Percentiles rank a stretch among this genome's conserved stretches.
phyloP scores from a whole-genome alignment of 805 yeast species.

The Kodamaea kaohsiungensis region DNA sequence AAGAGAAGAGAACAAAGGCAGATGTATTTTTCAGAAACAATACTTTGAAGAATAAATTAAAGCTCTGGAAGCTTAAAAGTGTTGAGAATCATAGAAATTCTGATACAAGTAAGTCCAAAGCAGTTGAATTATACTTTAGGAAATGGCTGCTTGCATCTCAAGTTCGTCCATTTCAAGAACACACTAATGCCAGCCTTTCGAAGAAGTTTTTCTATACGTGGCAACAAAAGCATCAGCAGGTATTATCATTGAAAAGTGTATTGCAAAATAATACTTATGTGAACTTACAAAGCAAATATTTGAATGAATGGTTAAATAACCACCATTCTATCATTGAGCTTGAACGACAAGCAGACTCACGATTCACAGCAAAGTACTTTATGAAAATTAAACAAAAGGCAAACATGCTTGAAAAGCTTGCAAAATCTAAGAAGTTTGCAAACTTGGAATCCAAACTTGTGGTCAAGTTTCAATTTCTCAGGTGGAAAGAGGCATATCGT shows the following conservation, averaged over 20 bases:
- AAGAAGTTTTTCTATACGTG: not conserved
- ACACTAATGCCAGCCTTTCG: not conserved
- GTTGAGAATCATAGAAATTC: not conserved
- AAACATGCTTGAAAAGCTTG: not conserved
- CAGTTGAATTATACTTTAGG: not conserved
- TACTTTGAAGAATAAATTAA: not conserved
- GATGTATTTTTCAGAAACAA: slow-evolving; percentile 2
- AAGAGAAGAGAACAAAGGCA: not conserved
- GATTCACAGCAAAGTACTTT: not conserved
- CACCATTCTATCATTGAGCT: not conserved
- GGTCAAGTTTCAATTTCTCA: slow-evolving; percentile 8
- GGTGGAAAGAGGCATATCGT: slow-evolving; percentile 27
- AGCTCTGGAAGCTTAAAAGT: not conserved
- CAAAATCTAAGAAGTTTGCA: not conserved
- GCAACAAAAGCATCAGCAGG: not conserved
- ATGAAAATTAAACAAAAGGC: not conserved
- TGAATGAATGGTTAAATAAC: not conserved
- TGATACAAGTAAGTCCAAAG: not conserved
- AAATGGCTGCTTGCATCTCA: not conserved
- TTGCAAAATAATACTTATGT: not conserved
- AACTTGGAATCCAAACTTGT: slow-evolving; percentile 5
- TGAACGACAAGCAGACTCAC: not conserved
- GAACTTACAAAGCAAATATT: not conserved
- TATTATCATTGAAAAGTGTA: not conserved
- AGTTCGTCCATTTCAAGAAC: not conserved